Evolutionary conservation across 108 stramenopile genomes (phyloP).

Genomic region (Stephanodiscus triporus): DNA sequence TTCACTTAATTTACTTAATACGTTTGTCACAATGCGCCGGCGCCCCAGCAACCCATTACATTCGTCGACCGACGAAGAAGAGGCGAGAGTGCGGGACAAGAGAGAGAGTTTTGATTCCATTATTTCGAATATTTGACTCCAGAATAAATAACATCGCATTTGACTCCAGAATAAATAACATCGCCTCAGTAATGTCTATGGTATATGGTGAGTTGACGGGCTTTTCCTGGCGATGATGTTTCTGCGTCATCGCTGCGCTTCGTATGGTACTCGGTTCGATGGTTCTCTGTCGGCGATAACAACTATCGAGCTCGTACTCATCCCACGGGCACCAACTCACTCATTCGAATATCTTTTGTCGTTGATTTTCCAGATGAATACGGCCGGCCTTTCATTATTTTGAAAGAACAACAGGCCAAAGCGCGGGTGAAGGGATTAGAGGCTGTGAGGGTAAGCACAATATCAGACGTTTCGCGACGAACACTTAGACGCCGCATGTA

Average conservation of each 20-base stretch:
- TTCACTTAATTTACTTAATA: too few species aligned
- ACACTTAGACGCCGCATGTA: too few species aligned
- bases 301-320: too few species aligned
- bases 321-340: neutral
- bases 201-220: constrained; percentile 42
- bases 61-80: neutral
- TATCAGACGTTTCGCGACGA: constrained; percentile 9
- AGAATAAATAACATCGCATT: neutral
- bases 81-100: neutral
- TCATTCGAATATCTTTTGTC: neutral
- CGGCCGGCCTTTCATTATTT: constrained; percentile 99
- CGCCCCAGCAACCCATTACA: neutral
- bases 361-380: constrained; percentile 89
- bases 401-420: constrained; percentile 98
- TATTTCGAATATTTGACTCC: neutral
- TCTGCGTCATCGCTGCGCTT: neutral
- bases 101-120: neutral
- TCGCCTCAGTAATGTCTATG: constrained; percentile 45
- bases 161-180: neutral
- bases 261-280: neutral
- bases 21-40: neutral
- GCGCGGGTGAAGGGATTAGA: constrained; percentile 95
- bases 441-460: constrained; percentile 65
- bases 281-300: neutral
- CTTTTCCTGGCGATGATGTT: neutral